Base-by-base conservation (phyloP, 225 moss, liverwort and hornwort genomes). In the Asterella californica region DNA sequence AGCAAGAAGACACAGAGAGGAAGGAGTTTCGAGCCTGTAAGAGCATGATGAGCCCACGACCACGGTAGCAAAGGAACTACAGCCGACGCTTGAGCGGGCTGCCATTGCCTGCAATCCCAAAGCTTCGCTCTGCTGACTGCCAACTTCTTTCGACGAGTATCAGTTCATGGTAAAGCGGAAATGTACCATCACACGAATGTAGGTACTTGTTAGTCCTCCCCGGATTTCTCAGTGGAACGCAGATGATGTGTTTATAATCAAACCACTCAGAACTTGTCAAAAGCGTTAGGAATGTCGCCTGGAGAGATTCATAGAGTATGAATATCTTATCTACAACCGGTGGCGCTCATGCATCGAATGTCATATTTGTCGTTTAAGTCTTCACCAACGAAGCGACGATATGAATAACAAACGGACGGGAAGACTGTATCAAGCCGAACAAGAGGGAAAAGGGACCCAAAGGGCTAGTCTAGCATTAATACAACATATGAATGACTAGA, bases 301-400 rank as follows among this genome's bases (percentile, higher is more conserved):
- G 17, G 11, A 33, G 70, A 45, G 46, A n/a, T 71, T 71, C 37
- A n/a, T n/a, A n/a, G n/a, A n/a, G n/a, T 27, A 0, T 14, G 10
- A 29, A 47, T 46, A 71, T 48, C 71, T 27, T 71, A 71, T 71
- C 71, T 27, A 48, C 71, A 71, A n/a, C 47, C 71, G 46, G 71
- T 71, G 71, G 71, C n/a, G 42, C 10, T 5, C 46, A 47, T 21
- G n/a, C 25, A 11, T 12, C n/a, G 71, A n/a, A 12, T 25, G 25
- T 11, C n/a, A 48, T 46, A 4, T n/a, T 71, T 71, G 71, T 71
- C 71, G 71, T 71, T 71, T 71, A 71, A 52, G 52, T 52, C 14
- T 52, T 52, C 5, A 52, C 1, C 17, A 12, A 1, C 52, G 14
- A 42, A 42, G 4, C 42, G 42, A 42, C 42, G 42, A 42, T n/a